Percentiles rank a stretch among this genome's conserved stretches.
Evolutionary conservation across 768 basidiomycete species (phyloP).

Genomic region (Phylloporus scabripes): DNA sequence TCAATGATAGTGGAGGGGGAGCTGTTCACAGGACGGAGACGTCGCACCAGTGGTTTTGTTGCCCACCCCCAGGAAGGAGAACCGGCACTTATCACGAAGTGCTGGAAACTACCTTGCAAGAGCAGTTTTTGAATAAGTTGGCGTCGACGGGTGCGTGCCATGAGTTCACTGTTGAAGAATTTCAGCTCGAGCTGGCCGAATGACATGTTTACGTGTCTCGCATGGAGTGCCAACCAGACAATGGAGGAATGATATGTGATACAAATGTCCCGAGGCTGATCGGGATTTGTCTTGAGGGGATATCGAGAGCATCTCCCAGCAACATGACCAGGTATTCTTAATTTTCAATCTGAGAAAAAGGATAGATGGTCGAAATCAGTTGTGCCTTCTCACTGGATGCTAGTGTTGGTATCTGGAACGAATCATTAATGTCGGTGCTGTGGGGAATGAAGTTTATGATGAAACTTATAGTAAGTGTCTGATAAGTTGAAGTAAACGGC

Average conservation of each 20-base stretch:
- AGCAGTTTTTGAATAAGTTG: background rate
- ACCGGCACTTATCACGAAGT: conserved; percentile 10
- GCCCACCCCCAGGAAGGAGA: conserved; percentile 1
- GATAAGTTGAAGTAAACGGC: no score
- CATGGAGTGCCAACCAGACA: conserved; percentile 31
- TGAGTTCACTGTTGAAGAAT: conserved; percentile 8
- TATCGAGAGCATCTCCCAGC: background rate
- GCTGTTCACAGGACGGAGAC: background rate
- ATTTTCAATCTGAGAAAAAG: no score
- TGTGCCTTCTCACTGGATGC: no score
- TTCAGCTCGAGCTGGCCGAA: background rate
- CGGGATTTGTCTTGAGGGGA: background rate
- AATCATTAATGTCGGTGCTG: no score
- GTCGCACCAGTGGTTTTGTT: background rate
- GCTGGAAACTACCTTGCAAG: background rate
- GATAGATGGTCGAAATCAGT: no score
- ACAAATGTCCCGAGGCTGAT: background rate
- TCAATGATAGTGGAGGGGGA: background rate
- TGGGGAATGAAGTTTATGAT: no score
- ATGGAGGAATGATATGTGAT: background rate
- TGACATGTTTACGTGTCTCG: conserved; percentile 18
- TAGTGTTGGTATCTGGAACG: no score
- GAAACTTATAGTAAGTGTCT: no score
- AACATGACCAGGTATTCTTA: background rate
- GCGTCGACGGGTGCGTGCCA: conserved; percentile 1